Conservation (phyloP, 768 basidiomycete species). For the Scleroderma bovista region DNA sequence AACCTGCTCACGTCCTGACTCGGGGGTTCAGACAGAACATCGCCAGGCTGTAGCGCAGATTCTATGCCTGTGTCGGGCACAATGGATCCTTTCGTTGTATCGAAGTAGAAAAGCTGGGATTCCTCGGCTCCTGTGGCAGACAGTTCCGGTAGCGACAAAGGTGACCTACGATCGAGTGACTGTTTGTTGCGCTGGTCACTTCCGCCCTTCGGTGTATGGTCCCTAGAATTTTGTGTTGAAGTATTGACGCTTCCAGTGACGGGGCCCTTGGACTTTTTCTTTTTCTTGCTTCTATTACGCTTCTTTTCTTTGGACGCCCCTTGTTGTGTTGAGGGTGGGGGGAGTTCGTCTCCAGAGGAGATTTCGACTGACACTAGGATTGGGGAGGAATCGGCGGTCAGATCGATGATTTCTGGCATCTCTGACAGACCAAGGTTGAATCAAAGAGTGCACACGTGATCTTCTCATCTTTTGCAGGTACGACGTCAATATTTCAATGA, state of each 20-base stretch:
- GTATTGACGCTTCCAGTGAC: conserved; percentile 8
- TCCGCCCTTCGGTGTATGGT: conserved; percentile 12
- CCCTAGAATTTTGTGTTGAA: conserved; percentile 16
- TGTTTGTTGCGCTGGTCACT: conserved; percentile 3
- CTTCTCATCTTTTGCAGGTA: too few species aligned
- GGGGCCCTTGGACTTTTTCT: conserved; percentile 15
- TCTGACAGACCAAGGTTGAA: background rate
- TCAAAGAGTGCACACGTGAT: background rate
- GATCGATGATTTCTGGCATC: conserved; percentile 31
- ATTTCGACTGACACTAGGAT: conserved; percentile 27
- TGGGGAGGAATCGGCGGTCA: conserved; percentile 23
- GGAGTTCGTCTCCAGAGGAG: conserved; percentile 18
- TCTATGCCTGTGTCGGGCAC: conserved; percentile 14
- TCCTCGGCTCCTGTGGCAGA: conserved; percentile 14
- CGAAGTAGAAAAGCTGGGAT: conserved; percentile 43
- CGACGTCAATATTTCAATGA: too few species aligned
- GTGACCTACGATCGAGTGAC: conserved; percentile 33
- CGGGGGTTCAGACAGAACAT: conserved; percentile 10
- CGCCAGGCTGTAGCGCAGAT: conserved; percentile 8
- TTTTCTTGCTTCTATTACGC: conserved; percentile 26
- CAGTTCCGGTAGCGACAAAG: conserved; percentile 28
- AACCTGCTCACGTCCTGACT: conserved; percentile 25
- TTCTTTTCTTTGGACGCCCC: conserved; percentile 12
- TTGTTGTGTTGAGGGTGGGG: conserved; percentile 1
- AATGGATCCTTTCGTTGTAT: conserved; percentile 37